Base-by-base conservation (phyloP, 805 yeast genomes). In the Pichia eremophila region DNA sequence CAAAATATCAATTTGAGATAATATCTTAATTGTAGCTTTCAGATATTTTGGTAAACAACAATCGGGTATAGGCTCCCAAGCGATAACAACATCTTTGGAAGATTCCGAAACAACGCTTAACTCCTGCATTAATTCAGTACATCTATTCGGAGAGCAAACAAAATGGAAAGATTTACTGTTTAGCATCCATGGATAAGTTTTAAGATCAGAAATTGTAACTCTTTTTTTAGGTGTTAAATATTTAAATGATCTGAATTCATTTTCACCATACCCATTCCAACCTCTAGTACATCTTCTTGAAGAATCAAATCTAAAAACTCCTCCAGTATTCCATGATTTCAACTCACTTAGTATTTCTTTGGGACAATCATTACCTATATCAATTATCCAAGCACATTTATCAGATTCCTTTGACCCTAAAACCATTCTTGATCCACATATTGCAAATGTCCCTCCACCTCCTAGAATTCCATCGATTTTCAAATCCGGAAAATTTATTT, bases 11-110 rank as follows among this genome's bases (percentile, higher is more conserved):
- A 85, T 70, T 6, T 66, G 51, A 10, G 64, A 58, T 17, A 83
- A 60, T 8, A 75, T 68, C 4, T 55, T 49, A 0, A 62, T 42
- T 45, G 75, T 66, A 2, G 58, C 57, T 0, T 63, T 57, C 37
- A 78, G 62, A 48, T 77, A 71, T 34, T 72, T 81, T 2, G 79
- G 74, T 0, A 57, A 61, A 61, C 95, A 86, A 19, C 75, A 75
- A 49, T 80, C 85, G 1, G 97, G 97, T 8, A 85, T 75, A 0
- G 97, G 96, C 63, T 90, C 98, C 81, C 89, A 91, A 0, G 85
- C 74, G 46, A 78, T 70, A 2, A 69, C 55, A n/a, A 79, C 77
- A 50, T 31, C 28, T 38, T 11, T 40, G n/a, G 15, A 15, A 41
- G 15, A 31, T 18, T 12, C 7, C 2, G 47, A 36, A 9, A 29